Percentiles rank a stretch among this genome's conserved stretches.
Evolutionary conservation across 768 basidiomycete species (phyloP).

Genomic region (Paxillus involutus): DNA sequence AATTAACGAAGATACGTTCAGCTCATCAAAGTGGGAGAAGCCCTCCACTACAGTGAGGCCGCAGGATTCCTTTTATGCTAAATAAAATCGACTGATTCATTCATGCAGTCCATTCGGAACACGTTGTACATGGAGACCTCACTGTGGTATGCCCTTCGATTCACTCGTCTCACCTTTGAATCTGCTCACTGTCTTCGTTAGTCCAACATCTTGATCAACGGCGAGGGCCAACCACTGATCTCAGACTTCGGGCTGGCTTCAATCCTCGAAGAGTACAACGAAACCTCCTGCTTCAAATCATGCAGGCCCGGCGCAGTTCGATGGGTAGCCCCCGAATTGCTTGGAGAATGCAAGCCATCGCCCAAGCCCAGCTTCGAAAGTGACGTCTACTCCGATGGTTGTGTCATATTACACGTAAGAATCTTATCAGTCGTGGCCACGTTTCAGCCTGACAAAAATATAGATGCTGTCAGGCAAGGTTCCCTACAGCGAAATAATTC

Average conservation of each 20-base stretch:
- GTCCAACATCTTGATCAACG: conserved; percentile 10
- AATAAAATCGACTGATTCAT: neutral
- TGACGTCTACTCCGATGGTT: conserved; percentile 22
- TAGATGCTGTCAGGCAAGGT: conserved; percentile 4
- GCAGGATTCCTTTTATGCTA: neutral
- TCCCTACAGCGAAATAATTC: neutral
- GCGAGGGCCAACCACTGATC: neutral
- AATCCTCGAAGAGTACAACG: conserved; percentile 36
- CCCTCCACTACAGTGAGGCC: conserved; percentile 38
- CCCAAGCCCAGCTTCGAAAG: neutral
- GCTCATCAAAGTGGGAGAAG: conserved; percentile 41
- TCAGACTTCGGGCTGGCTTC: conserved; percentile 45
- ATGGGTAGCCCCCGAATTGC: conserved; percentile 20
- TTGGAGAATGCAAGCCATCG: neutral
- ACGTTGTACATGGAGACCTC: conserved; percentile 7
- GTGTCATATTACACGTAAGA: conserved; percentile 21
- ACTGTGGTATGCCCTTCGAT: conserved; percentile 4
- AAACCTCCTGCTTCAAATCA: conserved; percentile 18
- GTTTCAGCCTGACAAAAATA: neutral
- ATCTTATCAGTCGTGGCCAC: neutral
- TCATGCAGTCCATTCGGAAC: conserved; percentile 1
- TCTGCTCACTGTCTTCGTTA: neutral
- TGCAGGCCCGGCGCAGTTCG: conserved; percentile 9
- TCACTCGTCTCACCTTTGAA: neutral
- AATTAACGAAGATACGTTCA: conserved; percentile 8